Evolutionary conservation across 2,329 filamentous ascomycete genomes (phyloP), one percentile per base, ranked within the genome.

Genomic region (Phialocephala sp.): DNA sequence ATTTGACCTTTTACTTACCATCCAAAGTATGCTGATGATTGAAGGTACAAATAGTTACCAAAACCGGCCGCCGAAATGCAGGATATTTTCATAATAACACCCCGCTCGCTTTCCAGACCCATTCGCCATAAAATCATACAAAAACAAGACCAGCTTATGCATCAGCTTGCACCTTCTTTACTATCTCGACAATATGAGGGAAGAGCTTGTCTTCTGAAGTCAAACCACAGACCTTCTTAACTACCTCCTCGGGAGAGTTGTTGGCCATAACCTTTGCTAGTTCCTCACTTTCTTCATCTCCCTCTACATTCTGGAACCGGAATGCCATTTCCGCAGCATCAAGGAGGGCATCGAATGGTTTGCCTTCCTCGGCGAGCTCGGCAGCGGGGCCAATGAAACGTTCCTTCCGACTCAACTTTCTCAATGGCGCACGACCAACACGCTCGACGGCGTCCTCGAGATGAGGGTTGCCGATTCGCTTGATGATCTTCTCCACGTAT

Each of bases 371-470:
- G 55, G 93, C 93, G 20, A 99, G 87, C 80, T 97, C 91, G 11
- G 92, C 88, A 55, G 95, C 94, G 5, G 95, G 95, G 55, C 91
- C 93, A 73, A 99, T 89, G 83, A 99, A 97, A 54, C 95, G 93
- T 83, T 99, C 95, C 82, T 96, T 95, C 79, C 94, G 91, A 71
- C 90, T 90, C 39, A 99, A 86, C 85, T 99, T 99, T 78, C 95
- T 91, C 67, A 99, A 84, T 20, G 95, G 95, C 20, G 94, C 94
- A 77, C 95, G 94, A 63, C 94, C 95, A 70, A 99, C 95, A 79
- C 95, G 94, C 83, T 96, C 93, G 41, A 97, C 93, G 14, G 90
- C 90, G 79, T 99, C 94, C 80, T 97, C 92, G 66, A 97, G 85
- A 72, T 94, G 89, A 15, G 93, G 94, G 84, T 98, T 98, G 79